Percentiles rank a stretch among this genome's conserved stretches.
Conservation (phyloP, 768 basidiomycete species). For the Macrolepiota fuliginosa region DNA sequence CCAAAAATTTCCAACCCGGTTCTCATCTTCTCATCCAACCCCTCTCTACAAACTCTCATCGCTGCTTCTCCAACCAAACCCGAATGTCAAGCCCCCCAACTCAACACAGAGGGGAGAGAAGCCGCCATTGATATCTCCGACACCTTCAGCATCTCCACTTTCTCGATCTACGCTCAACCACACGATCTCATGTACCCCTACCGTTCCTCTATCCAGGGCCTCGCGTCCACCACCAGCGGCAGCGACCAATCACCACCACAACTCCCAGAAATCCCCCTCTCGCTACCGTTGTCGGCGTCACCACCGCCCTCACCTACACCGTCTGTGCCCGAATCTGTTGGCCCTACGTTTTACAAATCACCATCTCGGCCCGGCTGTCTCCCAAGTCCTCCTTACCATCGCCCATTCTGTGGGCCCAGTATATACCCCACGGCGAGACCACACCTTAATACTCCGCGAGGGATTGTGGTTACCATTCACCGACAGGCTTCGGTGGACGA, state of each 20-base stretch:
- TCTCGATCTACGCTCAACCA: conserved; percentile 14
- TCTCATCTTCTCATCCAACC: neutral
- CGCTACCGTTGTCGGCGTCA: neutral
- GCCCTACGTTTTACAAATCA: neutral
- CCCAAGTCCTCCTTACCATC: neutral
- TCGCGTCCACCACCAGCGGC: neutral
- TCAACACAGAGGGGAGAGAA: neutral
- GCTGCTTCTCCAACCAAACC: neutral
- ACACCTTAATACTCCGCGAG: conserved; percentile 6
- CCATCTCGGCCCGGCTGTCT: neutral
- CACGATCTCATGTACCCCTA: neutral
- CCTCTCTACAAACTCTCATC: neutral
- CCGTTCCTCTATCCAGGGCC: neutral
- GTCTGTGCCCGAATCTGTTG: neutral
- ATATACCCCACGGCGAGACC: conserved; percentile 7
- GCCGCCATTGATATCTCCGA: neutral
- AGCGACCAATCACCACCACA: neutral
- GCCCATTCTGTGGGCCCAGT: conserved; percentile 15
- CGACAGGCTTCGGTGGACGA: conserved; percentile 23
- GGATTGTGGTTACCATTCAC: conserved; percentile 20
- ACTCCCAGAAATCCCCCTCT: neutral
- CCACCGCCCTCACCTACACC: neutral
- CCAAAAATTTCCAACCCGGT: neutral
- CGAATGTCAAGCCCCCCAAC: neutral
- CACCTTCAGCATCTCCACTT: conserved; percentile 14